Conservation (phyloP, 768 basidiomycete genomes). For the Candolleomyces eurysporus region DNA sequence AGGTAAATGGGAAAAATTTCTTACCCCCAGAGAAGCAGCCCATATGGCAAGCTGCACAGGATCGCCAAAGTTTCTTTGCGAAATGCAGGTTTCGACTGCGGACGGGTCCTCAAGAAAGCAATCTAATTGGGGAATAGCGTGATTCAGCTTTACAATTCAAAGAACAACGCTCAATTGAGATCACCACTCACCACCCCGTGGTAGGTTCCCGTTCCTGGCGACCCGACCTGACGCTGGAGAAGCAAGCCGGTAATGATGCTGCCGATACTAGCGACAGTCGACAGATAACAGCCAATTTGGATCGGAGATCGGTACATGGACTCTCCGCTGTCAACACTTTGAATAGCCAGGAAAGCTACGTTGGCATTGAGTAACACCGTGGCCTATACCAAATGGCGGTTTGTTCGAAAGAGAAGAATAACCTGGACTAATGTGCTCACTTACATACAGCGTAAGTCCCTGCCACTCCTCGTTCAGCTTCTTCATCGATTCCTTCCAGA, state of each 20-base stretch:
- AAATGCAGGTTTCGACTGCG: conserved; percentile 4
- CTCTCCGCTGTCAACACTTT: conserved; percentile 27
- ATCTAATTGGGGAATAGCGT: conserved; percentile 16
- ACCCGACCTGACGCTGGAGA: conserved; percentile 37
- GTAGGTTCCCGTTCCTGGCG: conserved; percentile 11
- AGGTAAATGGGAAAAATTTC: not conserved
- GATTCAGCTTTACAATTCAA: conserved; percentile 15
- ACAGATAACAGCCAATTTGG: conserved; percentile 47
- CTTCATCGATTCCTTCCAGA: conserved; percentile 16
- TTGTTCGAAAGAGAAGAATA: too few species aligned
- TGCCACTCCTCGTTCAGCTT: conserved; percentile 25
- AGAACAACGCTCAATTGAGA: conserved; percentile 10
- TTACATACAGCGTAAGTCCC: conserved; percentile 39
- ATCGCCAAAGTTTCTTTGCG: conserved; percentile 23
- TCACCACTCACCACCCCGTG: conserved; percentile 3
- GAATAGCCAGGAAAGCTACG: conserved; percentile 54
- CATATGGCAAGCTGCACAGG: conserved; percentile 25
- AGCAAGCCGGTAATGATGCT: conserved; percentile 43
- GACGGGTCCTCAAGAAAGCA: conserved; percentile 3
- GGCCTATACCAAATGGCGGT: conserved; percentile 28
- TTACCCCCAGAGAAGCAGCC: conserved; percentile 26
- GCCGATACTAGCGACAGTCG: conserved; percentile 42
- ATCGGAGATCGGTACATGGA: conserved; percentile 24
- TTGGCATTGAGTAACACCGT: conserved; percentile 58
- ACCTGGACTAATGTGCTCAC: conserved; percentile 1